Evolutionary conservation across 2,329 filamentous ascomycete species (phyloP), one percentile per base, ranked within the genome.

Genomic region (Pseudopithomyces chartarum): DNA sequence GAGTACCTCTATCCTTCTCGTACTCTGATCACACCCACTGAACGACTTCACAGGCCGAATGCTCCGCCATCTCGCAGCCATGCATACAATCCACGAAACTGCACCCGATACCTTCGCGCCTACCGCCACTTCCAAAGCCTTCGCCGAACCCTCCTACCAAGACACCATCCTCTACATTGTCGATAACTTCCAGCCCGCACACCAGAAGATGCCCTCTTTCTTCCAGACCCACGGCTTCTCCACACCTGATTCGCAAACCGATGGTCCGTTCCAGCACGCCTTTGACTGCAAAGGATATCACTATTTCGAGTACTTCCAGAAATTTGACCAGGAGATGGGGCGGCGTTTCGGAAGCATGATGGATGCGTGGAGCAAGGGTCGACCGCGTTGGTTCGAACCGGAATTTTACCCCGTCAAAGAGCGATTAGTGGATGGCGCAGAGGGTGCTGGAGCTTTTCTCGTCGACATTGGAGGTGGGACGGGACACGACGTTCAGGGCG

Each of bases 41-140:
- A 49, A 3, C 32, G 20, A 15, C 6, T 23, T 1, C 19, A 38
- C 6, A 56, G 48, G 58, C 3, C 64, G 66, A 49, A 67, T 70
- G 64, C 60, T 70, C 8, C 64, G 66, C 10, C 67, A 70, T 56
- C 62, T 70, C n/a, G 62, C 66, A 7, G 65, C 67, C 48, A 67
- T 66, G 60, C 46, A 59, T 17, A 68, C 65, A 0, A 44, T 69
- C 1, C 60, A 50, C 19, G 66, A 67, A 23, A 64, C 62, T 0
- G 66, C 58, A 0, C 62, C 62, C 0, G 53, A 62, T 22, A 61
- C 57, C 0, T 70, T 64, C 42, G 62, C 64, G 3, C 60, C 62
- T 1, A 67, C 65, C 11, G 49, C 57, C 0, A 61, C 57, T 1
- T 65, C 66, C 3, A 55, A 33, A 15, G 59, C 63, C 1, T 67